phyloP scores from a whole-genome alignment of 2,329 filamentous ascomycete species.

The Fusarium equiseti region DNA sequence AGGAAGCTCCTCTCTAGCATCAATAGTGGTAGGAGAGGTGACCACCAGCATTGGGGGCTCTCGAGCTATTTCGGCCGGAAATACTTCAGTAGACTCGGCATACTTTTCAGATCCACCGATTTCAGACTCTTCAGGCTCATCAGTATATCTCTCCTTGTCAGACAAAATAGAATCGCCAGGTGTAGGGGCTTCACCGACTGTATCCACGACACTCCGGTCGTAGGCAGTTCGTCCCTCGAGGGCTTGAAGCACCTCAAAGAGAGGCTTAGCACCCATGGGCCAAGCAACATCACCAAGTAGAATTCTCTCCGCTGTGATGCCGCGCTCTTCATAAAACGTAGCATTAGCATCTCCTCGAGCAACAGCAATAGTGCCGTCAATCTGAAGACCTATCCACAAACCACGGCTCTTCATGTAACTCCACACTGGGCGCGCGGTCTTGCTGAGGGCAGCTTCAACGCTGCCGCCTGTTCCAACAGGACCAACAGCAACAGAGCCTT shows the following conservation, averaged over 20 bases:
- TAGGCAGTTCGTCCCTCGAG: conserved; percentile 52
- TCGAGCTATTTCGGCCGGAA: background rate
- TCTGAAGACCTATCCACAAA: conserved; percentile 81
- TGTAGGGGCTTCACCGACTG: conserved; percentile 42
- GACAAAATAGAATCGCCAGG: conserved; percentile 35
- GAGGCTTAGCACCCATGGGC: conserved; percentile 54
- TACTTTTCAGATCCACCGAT: conserved; percentile 48
- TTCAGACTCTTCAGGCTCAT: conserved; percentile 16
- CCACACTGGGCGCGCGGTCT: conserved; percentile 71
- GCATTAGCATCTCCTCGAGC: conserved; percentile 83
- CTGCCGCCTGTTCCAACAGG: conserved; percentile 71
- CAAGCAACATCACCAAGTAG: conserved; percentile 55
- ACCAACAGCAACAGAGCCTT: conserved; percentile 74
- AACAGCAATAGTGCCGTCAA: conserved; percentile 84
- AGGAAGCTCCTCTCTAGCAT: conserved; percentile 39
- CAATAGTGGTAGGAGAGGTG: background rate
- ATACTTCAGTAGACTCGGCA: conserved; percentile 26
- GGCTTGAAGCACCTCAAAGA: conserved; percentile 56
- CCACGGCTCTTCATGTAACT: conserved; percentile 86
- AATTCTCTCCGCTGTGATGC: conserved; percentile 54
- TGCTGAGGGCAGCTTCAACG: conserved; percentile 56
- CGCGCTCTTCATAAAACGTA: conserved; percentile 75
- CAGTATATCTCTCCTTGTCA: conserved; percentile 49
- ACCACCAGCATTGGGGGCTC: background rate
- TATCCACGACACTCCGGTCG: conserved; percentile 46